These are phyloP conservation scores for Suillus paluster DNA, from an alignment of 768 basidiomycete species.

Conservation along the genomic window DNA sequence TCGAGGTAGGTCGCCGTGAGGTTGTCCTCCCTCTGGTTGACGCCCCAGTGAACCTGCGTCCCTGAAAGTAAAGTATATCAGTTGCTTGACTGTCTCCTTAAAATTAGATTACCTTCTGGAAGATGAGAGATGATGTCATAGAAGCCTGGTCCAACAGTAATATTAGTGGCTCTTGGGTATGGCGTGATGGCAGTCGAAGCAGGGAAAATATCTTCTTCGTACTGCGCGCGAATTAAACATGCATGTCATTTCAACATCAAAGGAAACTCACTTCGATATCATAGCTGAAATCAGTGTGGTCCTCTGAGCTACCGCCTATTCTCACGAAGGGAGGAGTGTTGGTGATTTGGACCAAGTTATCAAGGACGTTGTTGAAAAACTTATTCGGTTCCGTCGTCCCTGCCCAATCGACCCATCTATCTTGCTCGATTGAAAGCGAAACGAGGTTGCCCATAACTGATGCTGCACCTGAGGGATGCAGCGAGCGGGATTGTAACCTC, in stretches of 20 bases:
- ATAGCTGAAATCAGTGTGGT: constrained; percentile 60
- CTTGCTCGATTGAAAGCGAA: constrained; percentile 73
- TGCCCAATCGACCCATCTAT: constrained; percentile 71
- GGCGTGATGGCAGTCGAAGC: constrained; percentile 52
- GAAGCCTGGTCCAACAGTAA: constrained; percentile 61
- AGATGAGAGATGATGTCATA: constrained; percentile 58
- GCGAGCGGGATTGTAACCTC: constrained; percentile 46
- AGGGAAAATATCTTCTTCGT: constrained; percentile 54
- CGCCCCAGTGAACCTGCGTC: constrained; percentile 67
- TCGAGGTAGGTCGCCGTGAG: constrained; percentile 53
- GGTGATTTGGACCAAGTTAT: constrained; percentile 57
- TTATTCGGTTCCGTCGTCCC: constrained; percentile 55
- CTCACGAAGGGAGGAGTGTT: constrained; percentile 59
- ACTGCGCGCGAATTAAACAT: constrained; percentile 31
- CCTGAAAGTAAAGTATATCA: constrained; percentile 37
- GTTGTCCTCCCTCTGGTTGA: constrained; percentile 63
- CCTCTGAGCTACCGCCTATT: constrained; percentile 61
- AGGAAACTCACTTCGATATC: constrained; percentile 44
- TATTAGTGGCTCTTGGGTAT: constrained; percentile 68
- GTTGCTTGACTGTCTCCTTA: not conserved
- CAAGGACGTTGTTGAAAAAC: constrained; percentile 64
- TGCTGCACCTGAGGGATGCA: constrained; percentile 40
- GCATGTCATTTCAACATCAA: not conserved
- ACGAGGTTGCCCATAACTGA: constrained; percentile 51
- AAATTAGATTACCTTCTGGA: constrained; percentile 44